Base-by-base conservation (phyloP, 768 basidiomycete genomes). In the Rhizopogon rudus region DNA sequence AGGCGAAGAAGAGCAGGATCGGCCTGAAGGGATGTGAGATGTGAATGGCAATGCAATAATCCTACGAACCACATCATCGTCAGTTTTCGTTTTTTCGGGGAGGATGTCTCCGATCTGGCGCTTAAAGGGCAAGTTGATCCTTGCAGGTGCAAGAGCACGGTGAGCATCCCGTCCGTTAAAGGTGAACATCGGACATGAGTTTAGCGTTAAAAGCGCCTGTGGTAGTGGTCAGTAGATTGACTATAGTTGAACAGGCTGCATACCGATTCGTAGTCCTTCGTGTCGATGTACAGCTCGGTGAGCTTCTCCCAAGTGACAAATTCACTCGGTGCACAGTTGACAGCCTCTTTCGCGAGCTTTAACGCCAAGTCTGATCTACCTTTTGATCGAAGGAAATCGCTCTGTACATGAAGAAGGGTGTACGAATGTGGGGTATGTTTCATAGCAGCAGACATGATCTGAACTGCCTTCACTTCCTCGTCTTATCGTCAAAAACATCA, bases 171-270 rank as follows among this genome's bases (percentile, higher is more conserved):
- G 86, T 43, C 97, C 96, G 65, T 97, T 97, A 74, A 91, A 98
- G 7, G 97, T 98, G 73, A 99, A 99, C 97, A 99, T 98, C 2
- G 96, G 95, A 74, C 97, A 98, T n/a, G 95, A 98, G 67, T 98
- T 98, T 48, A 98, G 82, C 1, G 96, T 97, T 41, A 98, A 77
- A 13, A 98, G 76, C 0, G 94, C 93, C 78, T 78, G 45, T 7
- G 13, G 12, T 29, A 28, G 22, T 42, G 49, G 14, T 40, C 20
- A 53, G 46, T 44, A 41, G 25, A 40, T 31, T 44, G 20, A 46
- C 31, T 16, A 39, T 3, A 40, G 22, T 29, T 9, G 22, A 33
- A 6, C n/a, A 9, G 12, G 14, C 29, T 35, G 54, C 57, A 28
- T 53, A 76, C 75, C 52, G 88, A 87, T 64, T 97, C 92, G 67